Evolutionary conservation across 2,329 filamentous ascomycete species (phyloP), one percentile per base, ranked within the genome.

Genomic region (Dactylellina drechsleri): DNA sequence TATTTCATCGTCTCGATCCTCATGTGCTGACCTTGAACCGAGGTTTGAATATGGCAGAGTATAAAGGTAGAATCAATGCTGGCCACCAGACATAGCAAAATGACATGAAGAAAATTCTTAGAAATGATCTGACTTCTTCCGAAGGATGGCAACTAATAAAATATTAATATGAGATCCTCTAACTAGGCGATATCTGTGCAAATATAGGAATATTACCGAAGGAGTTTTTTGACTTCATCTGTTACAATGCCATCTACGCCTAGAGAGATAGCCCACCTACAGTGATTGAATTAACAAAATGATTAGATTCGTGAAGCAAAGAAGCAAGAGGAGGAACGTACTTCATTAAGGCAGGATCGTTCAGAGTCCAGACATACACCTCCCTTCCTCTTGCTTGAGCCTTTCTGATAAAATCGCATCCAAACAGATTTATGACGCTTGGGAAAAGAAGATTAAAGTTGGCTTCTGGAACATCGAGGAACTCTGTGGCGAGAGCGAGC

Each of bases 281-380:
- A 36, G 12, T 50, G 20, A 47, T 47, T 18, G 2, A 36, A 36
- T 36, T 5, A 7, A 36, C 5, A 3, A 36, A 10, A 36, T 36
- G 31, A 36, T 36, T 36, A 36, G 43, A 47, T 47, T 47, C 7
- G 5, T 18, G 4, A 47, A 47, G 16, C 16, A 47, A 18, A 47
- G 16, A 18, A 47, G 8, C 5, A n/a, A n/a, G 7, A n/a, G 13
- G 43, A 18, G 13, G 43, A n/a, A n/a, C 43, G 92, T 92, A 97
- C 78, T 88, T 86, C 93, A 98, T 97, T 82, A 88, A 87, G 58
- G 85, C 84, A 76, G 87, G 86, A 13, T 90, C 86, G 80, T 98
- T 97, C 59, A 97, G 91, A 0, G 93, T 97, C 94, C 94, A 98
- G 0, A 88, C 86, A 79, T 90, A 89, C 3, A 97, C 83, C 2